Base-by-base conservation (phyloP, 2,329 filamentous ascomycete genomes). In the Daldinia sp. region DNA sequence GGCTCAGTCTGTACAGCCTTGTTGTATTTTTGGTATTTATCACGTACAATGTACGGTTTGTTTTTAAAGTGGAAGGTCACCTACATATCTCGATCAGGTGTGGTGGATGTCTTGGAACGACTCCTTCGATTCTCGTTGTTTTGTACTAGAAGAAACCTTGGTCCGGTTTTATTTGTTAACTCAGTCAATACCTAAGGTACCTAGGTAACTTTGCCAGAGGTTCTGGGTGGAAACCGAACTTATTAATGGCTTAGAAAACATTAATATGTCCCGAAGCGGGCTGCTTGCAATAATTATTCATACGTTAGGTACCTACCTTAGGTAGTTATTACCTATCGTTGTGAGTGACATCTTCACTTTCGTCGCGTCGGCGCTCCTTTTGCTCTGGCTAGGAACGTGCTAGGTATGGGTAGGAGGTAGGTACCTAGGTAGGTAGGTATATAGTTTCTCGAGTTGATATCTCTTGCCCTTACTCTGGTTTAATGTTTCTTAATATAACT, bases 11-110 rank as follows among this genome's bases (percentile, higher is more conserved):
- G 26, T 46, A 51, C 41, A 26, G 53, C 48, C 37, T 56, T 65
- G 50, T 58, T 68, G 68, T 65, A 68, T 58, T 39, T 55, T 46
- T 57, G 50, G 42, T 55, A 60, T 54, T 6, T 54, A 55, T 33
- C 28, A 26, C 42, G 23, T 51, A 63, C 42, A 15, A 37, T 44
- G 23, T 41, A 55, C 20, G 51, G 44, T 35, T 42, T 60, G 57
- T 12, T 39, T 39, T 13, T 13, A 39, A 39, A 39, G 20, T 20
- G 50, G 20, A 18, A 41, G 55, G 10, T 48, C 28, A 28, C 53
- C 9, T 53, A 42, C 12, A n/a, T 56, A 60, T 59, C 53, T 56
- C 37, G 26, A 63, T 35, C n/a, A 63, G 53, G 33, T 35, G 51
- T 60, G 53, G 23, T 41, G 53, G 57, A 37, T 35, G 44, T 54